These are phyloP conservation scores for Xanthoconium separans DNA, from an alignment of 1,284 basidiomycete genomes.

Conservation along the genomic window DNA sequence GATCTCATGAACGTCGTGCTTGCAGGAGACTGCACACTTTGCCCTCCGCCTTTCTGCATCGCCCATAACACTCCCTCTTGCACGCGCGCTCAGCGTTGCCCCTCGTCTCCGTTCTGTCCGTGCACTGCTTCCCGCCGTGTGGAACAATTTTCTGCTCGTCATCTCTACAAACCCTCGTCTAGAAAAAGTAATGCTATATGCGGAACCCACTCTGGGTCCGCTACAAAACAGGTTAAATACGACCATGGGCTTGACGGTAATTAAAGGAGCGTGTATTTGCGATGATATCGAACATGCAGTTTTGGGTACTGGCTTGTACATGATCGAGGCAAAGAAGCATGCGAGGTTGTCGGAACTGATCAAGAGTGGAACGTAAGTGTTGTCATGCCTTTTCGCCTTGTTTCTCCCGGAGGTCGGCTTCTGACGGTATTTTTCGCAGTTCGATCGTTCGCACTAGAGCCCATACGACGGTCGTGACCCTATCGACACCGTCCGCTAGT, in stretches of 20 bases:
- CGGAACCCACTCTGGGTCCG: slow-evolving; percentile 20
- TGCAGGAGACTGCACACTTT: slow-evolving; percentile 26
- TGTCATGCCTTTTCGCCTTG: neutral
- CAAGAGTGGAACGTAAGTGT: slow-evolving; percentile 43
- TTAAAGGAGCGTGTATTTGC: slow-evolving; percentile 15
- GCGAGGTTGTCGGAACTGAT: slow-evolving; percentile 43
- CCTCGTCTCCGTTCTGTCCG: slow-evolving; percentile 41
- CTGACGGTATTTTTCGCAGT: slow-evolving; percentile 14
- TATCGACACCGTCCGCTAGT: slow-evolving; percentile 14
- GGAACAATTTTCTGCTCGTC: slow-evolving; percentile 46
- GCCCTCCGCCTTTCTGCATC: slow-evolving; percentile 21
- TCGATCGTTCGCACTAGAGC: slow-evolving; percentile 31
- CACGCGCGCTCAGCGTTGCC: slow-evolving; percentile 36
- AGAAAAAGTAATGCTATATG: slow-evolving; percentile 42
- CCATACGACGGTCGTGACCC: slow-evolving; percentile 29
- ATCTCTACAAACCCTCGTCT: slow-evolving; percentile 43
- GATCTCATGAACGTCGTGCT: slow-evolving; percentile 2
- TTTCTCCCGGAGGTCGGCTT: slow-evolving; percentile 1
- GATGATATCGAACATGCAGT: slow-evolving; percentile 30
- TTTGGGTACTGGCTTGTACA: slow-evolving; percentile 43
- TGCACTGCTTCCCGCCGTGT: slow-evolving; percentile 46
- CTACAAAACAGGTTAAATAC: neutral
- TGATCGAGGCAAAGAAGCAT: slow-evolving; percentile 46
- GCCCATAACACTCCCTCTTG: slow-evolving; percentile 16
- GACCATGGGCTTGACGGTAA: slow-evolving; percentile 8